Evolutionary conservation across 1,284 basidiomycete genomes (phyloP), one percentile per base, ranked within the genome.

Genomic region (Termitomyces sp.): DNA sequence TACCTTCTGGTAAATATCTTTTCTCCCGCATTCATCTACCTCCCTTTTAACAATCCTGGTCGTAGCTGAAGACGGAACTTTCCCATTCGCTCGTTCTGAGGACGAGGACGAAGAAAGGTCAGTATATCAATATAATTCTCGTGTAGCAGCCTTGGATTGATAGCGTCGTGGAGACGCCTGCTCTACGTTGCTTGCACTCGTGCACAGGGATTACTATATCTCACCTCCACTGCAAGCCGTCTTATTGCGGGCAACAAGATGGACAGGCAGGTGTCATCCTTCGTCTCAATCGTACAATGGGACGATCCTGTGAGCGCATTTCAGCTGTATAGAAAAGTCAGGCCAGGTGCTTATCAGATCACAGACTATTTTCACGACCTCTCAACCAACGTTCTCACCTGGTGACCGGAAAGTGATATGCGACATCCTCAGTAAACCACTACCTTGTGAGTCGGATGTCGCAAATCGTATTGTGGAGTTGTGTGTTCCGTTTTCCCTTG

Each of bases 161-260:
- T 26, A 18, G 21, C 24, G n/a, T 34, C 31, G 33, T 44, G 1
- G 56, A 88, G 87, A 46, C 84, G 92, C 8, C 69, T 96, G 51
- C 78, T 95, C 18, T 97, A 94, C 64, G 93, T 96, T 4, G 93
- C 91, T 0, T 93, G 92, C 72, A 97, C 93, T 0, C 81, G 93
- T 9, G 93, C 93, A 0, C 88, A 95, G 64, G 75, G 76, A 3
- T 72, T 93, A 14, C 73, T 95, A 24, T 89, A 89, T 64, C 64
- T 92, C 14, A 75, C 80, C 0, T 68, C 81, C 60, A 66, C 73
- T 7, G 63, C 62, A 13, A 68, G 69, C 39, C 75, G 84, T n/a
- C 78, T 75, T 68, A 65, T 78, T n/a, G 76, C 73, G 16, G 83
- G 81, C 13, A 72, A 76, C 50, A 66, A 64, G 8, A 76, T 75